phyloP scores from a whole-genome alignment of 169 alveolate genomes.

The Eimeria mitis region DNA sequence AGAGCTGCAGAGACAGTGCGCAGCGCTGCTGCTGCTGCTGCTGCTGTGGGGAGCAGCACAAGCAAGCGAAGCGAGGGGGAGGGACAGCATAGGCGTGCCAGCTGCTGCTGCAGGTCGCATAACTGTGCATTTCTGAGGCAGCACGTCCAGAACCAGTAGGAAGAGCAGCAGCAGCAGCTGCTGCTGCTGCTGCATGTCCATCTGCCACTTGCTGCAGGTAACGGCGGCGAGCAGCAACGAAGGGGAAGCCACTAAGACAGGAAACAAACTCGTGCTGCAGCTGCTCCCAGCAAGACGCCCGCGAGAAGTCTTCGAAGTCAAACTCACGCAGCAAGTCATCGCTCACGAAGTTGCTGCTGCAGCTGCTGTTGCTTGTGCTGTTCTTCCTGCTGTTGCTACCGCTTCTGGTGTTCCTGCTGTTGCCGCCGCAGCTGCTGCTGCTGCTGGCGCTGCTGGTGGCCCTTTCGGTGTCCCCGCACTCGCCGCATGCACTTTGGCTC shows the following conservation, averaged over 20 bases:
- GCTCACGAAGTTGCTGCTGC: not conserved
- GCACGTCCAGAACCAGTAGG: not conserved
- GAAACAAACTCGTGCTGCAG: slow-evolving; percentile 2
- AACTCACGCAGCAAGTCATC: slow-evolving; percentile 31
- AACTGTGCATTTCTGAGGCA: not conserved
- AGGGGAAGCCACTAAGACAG: not conserved
- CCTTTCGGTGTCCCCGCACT: too few relatives aligned
- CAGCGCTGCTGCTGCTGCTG: slow-evolving; percentile 57
- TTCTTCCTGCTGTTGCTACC: not conserved
- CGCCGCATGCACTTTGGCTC: not conserved
- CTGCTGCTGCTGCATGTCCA: slow-evolving; percentile 7
- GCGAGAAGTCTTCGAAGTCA: slow-evolving; percentile 43
- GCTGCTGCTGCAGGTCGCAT: slow-evolving; percentile 17
- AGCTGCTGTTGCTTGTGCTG: not conserved
- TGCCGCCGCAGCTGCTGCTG: not conserved
- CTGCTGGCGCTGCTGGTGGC: too few relatives aligned
- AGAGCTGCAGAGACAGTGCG: slow-evolving; percentile 36
- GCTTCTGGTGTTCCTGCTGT: not conserved
- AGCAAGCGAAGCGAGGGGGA: slow-evolving; percentile 10
- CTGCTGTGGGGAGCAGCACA: not conserved
- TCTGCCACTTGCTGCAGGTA: slow-evolving; percentile 10
- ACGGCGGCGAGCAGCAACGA: slow-evolving; percentile 25
- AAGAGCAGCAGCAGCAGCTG: not conserved
- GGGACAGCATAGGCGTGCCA: slow-evolving; percentile 23
- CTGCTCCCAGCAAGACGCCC: slow-evolving; percentile 47